phyloP scores from a whole-genome alignment of 257 asterid genomes.

The Ilex aquifolium region DNA sequence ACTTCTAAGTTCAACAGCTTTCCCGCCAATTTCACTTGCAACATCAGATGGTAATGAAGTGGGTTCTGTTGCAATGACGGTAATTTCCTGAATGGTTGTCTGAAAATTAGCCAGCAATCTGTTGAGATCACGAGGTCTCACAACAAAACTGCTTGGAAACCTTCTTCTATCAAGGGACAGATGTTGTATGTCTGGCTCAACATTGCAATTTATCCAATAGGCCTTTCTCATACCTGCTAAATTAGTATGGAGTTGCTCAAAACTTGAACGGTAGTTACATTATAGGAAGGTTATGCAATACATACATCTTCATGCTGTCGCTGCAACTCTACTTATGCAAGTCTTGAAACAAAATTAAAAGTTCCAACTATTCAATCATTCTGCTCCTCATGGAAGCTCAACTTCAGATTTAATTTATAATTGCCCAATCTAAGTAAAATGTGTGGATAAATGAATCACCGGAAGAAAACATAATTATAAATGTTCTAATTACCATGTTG shows the following conservation, averaged over 20 bases:
- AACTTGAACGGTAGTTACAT: neutral
- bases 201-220: conserved; percentile 84
- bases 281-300: no score
- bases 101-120: conserved; percentile 80
- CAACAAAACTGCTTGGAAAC: conserved; percentile 88
- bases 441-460: no score
- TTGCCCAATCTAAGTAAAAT: no score
- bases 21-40: conserved; percentile 77
- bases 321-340: no score
- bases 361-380: no score
- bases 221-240: conserved; percentile 77
- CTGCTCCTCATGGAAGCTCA: no score
- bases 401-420: no score
- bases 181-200: conserved; percentile 82
- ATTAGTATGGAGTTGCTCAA: conserved; percentile 9
- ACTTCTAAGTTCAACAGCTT: conserved; percentile 96
- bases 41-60: conserved; percentile 54
- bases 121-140: conserved; percentile 86
- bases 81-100: conserved; percentile 86
- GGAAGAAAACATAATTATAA: no score
- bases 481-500: no score
- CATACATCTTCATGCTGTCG: no score
- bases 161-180: conserved; percentile 76
- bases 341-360: no score
- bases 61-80: conserved; percentile 77